Conservation (phyloP, 1,284 basidiomycete species). For the Wallemia hederae region DNA sequence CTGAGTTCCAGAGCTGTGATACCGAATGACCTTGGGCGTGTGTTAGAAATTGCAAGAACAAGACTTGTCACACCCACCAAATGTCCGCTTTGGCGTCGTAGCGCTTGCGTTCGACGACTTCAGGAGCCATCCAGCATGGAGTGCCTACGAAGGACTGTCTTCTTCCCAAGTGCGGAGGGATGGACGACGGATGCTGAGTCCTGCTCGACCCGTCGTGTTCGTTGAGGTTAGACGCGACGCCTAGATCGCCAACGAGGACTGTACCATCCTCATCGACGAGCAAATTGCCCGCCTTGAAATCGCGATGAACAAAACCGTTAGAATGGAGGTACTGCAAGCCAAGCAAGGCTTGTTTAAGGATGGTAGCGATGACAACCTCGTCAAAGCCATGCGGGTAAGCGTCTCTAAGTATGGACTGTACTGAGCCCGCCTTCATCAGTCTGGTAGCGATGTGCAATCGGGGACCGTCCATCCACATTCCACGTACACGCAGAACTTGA, state of each 20-base stretch:
- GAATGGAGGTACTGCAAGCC: slow-evolving; percentile 64
- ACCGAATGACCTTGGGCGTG: slow-evolving; percentile 37
- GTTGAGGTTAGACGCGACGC: slow-evolving; percentile 48
- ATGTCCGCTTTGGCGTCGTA: slow-evolving; percentile 67
- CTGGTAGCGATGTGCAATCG: slow-evolving; percentile 61
- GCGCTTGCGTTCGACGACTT: slow-evolving; percentile 49
- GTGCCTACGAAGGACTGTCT: slow-evolving; percentile 71
- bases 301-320: slow-evolving; percentile 67
- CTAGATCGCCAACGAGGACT: slow-evolving; percentile 59
- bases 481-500: slow-evolving; percentile 62
- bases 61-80: slow-evolving; percentile 12
- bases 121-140: slow-evolving; percentile 83
- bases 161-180: slow-evolving; percentile 16
- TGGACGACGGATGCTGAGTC: slow-evolving; percentile 6
- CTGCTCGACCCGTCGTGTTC: slow-evolving; percentile 25
- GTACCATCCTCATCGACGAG: slow-evolving; percentile 65
- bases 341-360: slow-evolving; percentile 48
- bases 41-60: background rate
- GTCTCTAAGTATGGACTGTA: slow-evolving; percentile 57
- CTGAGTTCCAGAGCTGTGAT: slow-evolving; percentile 63
- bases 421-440: slow-evolving; percentile 63
- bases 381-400: slow-evolving; percentile 59
- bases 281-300: slow-evolving; percentile 66
- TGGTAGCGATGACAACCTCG: slow-evolving; percentile 53
- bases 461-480: slow-evolving; percentile 55